Percentiles rank a stretch among this genome's conserved stretches.
Conservation (phyloP, 495 filamentous ascomycete species). For the Penicillium arizonense region DNA sequence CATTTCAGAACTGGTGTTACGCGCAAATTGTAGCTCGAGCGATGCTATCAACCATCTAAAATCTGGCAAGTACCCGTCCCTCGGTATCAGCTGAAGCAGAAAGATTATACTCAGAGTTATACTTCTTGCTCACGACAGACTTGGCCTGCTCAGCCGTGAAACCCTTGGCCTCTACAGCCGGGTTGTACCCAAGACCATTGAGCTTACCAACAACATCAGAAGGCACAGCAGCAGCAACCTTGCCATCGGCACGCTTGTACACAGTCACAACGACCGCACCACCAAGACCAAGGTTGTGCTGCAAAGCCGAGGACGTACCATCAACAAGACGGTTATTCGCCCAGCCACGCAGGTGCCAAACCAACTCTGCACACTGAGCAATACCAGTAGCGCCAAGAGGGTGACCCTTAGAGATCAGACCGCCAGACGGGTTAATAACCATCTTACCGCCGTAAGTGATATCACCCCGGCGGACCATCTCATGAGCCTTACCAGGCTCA, state of each 20-base stretch:
- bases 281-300: conserved; percentile 93
- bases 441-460: conserved; percentile 90
- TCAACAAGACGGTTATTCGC: conserved; percentile 81
- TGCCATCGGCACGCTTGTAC: conserved; percentile 83
- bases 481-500: conserved; percentile 81
- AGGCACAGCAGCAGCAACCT: conserved; percentile 53
- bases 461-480: conserved; percentile 82
- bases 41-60: conserved; percentile 29
- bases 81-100: conserved; percentile 53
- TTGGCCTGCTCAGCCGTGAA: conserved; percentile 75
- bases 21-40: conserved; percentile 10
- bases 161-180: conserved; percentile 83
- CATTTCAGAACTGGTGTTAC: conserved; percentile 14
- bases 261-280: conserved; percentile 90
- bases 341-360: conserved; percentile 96
- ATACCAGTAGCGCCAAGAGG: conserved; percentile 90
- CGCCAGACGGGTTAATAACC: conserved; percentile 91
- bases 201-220: conserved; percentile 57
- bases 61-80: conserved; percentile 66
- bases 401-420: conserved; percentile 94
- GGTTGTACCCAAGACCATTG: conserved; percentile 83
- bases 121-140: conserved; percentile 66
- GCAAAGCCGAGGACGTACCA: conserved; percentile 69
- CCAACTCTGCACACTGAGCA: conserved; percentile 92
- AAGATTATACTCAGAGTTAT: conserved; percentile 69